Conservation (phyloP, 2,329 filamentous ascomycete species). For the Sarocladium strictum region DNA sequence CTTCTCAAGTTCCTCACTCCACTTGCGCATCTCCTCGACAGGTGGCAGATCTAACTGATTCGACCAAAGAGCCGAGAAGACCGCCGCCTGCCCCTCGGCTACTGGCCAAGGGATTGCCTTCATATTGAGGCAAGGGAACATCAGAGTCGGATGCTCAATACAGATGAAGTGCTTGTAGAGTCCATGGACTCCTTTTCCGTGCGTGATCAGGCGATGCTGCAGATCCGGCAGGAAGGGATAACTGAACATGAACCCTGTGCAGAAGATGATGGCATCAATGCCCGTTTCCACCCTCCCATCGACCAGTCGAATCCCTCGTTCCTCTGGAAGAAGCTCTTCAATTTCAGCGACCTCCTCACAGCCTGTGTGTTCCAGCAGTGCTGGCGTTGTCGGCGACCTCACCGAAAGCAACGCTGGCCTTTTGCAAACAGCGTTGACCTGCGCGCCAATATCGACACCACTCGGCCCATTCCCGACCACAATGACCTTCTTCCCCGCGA, state of each 20-base stretch:
- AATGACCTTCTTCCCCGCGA: constrained; percentile 65
- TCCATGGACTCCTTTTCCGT: constrained; percentile 64
- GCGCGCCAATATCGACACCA: constrained; percentile 73
- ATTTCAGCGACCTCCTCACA: constrained; percentile 53
- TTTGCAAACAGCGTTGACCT: constrained; percentile 59
- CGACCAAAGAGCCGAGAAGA: constrained; percentile 72
- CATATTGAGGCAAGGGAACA: constrained; percentile 69
- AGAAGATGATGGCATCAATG: constrained; percentile 76
- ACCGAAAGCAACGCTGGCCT: constrained; percentile 60
- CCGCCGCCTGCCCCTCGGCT: constrained; percentile 71
- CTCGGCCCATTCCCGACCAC: constrained; percentile 82
- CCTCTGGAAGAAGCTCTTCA: constrained; percentile 44
- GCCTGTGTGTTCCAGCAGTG: constrained; percentile 36
- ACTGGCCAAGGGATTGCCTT: constrained; percentile 85
- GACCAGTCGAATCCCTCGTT: constrained; percentile 59
- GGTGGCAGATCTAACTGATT: constrained; percentile 62
- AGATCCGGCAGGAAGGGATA: constrained; percentile 61
- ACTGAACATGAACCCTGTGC: constrained; percentile 83
- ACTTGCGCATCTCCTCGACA: constrained; percentile 56
- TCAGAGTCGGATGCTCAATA: constrained; percentile 68
- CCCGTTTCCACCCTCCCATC: constrained; percentile 59
- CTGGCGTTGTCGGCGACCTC: constrained; percentile 41
- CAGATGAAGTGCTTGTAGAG: constrained; percentile 78
- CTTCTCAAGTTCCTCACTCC: constrained; percentile 59
- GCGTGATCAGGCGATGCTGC: constrained; percentile 50